A percentile compares a stretch with the other conserved stretches of the same genome.
Evolutionary conservation across 2,329 filamentous ascomycete species (phyloP).

Genomic region (Colletotrichum noveboracense): DNA sequence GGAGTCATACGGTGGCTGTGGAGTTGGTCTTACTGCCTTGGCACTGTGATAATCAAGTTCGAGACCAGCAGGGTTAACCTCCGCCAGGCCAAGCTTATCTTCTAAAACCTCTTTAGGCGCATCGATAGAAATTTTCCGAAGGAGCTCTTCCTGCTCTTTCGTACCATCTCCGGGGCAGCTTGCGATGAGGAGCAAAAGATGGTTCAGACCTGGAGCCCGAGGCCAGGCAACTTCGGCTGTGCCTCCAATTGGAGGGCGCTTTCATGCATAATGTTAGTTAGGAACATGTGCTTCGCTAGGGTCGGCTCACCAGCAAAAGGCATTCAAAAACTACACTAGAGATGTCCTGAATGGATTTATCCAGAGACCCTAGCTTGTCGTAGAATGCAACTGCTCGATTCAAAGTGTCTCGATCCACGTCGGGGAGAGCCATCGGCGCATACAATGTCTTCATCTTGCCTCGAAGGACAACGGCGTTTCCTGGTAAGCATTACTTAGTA

Average conservation of each 20-base stretch:
- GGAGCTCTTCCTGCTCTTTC: neutral
- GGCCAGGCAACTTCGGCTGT: conserved; percentile 5
- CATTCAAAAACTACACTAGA: neutral
- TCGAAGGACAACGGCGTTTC: neutral
- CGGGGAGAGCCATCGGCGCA: conserved; percentile 2
- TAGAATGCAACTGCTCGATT: neutral
- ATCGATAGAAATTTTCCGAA: neutral
- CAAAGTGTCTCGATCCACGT: neutral
- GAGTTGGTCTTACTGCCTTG: neutral
- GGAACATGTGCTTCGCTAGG: neutral
- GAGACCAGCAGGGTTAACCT: conserved; percentile 7
- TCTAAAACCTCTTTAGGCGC: neutral
- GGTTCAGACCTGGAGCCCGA: neutral
- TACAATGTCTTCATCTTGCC: conserved; percentile 11
- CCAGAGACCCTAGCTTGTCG: neutral
- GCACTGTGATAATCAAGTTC: neutral
- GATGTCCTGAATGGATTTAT: neutral
- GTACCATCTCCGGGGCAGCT: neutral
- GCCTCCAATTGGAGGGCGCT: conserved; percentile 1
- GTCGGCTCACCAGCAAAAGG: neutral
- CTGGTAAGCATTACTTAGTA: neutral
- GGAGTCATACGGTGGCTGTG: neutral
- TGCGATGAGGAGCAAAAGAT: neutral
- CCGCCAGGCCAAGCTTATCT: neutral
- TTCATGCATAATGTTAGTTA: neutral